phyloP scores from a whole-genome alignment of 345 rosid species.

The Lepidium africanum region DNA sequence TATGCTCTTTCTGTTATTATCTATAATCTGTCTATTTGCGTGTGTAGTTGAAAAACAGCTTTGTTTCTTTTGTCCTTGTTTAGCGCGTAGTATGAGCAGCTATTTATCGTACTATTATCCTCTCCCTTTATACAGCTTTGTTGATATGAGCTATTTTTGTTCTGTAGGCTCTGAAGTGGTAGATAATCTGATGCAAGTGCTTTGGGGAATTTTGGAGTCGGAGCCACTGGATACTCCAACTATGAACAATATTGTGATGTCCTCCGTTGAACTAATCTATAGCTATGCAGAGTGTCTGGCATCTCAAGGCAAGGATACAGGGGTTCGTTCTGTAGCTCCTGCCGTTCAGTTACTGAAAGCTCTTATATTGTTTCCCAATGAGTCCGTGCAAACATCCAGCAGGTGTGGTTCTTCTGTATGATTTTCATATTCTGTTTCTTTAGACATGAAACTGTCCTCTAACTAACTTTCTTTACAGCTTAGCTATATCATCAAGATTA shows the following conservation, averaged over 20 bases:
- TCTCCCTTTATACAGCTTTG: constrained; percentile 15
- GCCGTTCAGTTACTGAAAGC: constrained; percentile 78
- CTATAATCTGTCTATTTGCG: background rate
- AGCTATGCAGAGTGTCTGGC: constrained; percentile 96
- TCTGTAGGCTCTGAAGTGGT: constrained; percentile 77
- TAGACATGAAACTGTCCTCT: constrained; percentile 8
- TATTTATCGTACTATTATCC: background rate
- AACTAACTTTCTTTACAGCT: constrained; percentile 46
- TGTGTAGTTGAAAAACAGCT: constrained; percentile 11
- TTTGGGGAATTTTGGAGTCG: constrained; percentile 95
- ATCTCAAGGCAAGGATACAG: constrained; percentile 63
- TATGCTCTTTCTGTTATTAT: background rate
- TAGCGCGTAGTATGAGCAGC: background rate
- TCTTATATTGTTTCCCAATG: constrained; percentile 67
- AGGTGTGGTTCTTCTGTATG: constrained; percentile 45
- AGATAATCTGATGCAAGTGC: constrained; percentile 86
- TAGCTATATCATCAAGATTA: constrained; percentile 94
- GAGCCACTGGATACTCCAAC: constrained; percentile 93
- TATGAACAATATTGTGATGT: constrained; percentile 80
- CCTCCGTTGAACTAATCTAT: constrained; percentile 87
- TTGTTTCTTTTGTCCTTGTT: constrained; percentile 8
- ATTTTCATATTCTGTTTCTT: background rate
- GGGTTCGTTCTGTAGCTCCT: constrained; percentile 67
- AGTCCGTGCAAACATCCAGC: constrained; percentile 95
- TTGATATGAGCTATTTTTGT: constrained; percentile 4